Base-by-base conservation (phyloP, 2,329 filamentous ascomycete species). In the Mycosphaerella sp. region DNA sequence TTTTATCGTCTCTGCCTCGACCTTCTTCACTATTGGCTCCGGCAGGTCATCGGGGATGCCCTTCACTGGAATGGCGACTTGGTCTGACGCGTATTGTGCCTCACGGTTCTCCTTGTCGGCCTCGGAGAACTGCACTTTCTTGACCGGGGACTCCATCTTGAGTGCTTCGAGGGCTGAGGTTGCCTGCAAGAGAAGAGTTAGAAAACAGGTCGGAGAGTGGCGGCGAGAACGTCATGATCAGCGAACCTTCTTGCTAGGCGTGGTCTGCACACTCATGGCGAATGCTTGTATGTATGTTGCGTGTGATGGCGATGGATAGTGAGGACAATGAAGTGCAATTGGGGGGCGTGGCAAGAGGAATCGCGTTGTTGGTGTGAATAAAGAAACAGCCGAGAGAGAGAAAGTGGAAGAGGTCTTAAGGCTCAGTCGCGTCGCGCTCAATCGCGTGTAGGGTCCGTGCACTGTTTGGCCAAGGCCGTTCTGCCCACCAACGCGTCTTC, bases 141-240 rank as follows among this genome's bases (percentile, higher is more conserved):
- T 95, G 59, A 86, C 75, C 41, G 90, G 89, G 1, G 89, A 93
- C 63, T 94, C 87, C 82, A 96, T 94, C 75, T 91, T 94, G 71
- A 97, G 79, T 63, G 81, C 82, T 72, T 93, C 84, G 67, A 97
- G 85, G 64, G 84, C 89, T 66, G 87, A 84, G 65, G 89, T 87
- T 76, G 86, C 86, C 91, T 97, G 69, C 27, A 36, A 48, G 41
- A 44, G 43, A 41, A 53, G 52, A 49, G 58, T 66, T 74, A 64
- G 72, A 71, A 69, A 56, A 59, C 58, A 57, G 63, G 50, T 63
- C 68, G 64, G 62, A 65, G 63, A 58, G 36, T 67, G 63, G 64
- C 56, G 57, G 58, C 59, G 60, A 67, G 62, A 64, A 68, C 64
- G 62, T 71, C 62, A 67, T 25, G 21, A 25, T 69, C 67, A 67